Percentiles rank a stretch among this genome's conserved stretches.
These are phyloP conservation scores for Bryoglossum gracile DNA, from an alignment of 495 filamentous ascomycete genomes.

Conservation along the genomic window DNA sequence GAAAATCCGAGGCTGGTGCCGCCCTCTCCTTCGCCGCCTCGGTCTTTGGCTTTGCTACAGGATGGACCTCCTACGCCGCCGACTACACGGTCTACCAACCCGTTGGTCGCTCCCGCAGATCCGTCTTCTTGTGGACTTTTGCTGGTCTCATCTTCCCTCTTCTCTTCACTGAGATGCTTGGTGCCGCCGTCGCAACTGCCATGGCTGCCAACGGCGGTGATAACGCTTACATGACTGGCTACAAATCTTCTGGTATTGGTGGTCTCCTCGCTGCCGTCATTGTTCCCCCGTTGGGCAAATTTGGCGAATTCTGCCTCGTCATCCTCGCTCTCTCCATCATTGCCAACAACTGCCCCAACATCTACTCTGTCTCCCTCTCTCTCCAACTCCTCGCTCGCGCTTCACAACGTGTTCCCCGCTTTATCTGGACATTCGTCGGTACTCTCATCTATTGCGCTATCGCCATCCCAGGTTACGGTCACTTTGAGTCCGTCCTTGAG, in stretches of 20 bases:
- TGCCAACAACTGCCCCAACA: constrained; percentile 84
- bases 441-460: constrained; percentile 68
- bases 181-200: constrained; percentile 64
- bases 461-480: constrained; percentile 66
- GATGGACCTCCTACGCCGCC: constrained; percentile 73
- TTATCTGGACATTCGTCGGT: constrained; percentile 65
- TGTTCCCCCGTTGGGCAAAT: constrained; percentile 57
- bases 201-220: constrained; percentile 41
- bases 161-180: constrained; percentile 72
- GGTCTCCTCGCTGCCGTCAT: constrained; percentile 65
- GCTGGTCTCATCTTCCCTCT: constrained; percentile 64
- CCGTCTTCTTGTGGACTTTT: constrained; percentile 65
- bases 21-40: constrained; percentile 68
- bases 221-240: constrained; percentile 48
- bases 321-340: constrained; percentile 73
- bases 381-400: constrained; percentile 62
- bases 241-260: constrained; percentile 54
- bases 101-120: constrained; percentile 43
- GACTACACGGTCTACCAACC: constrained; percentile 86
- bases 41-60: constrained; percentile 71
- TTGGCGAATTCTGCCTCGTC: constrained; percentile 78
- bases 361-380: constrained; percentile 73
- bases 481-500: constrained; percentile 63
- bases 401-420: constrained; percentile 65
- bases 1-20: constrained; percentile 52